These are phyloP conservation scores for Termitomyces sp. DNA, from an alignment of 768 basidiomycete species.

Conservation along the genomic window DNA sequence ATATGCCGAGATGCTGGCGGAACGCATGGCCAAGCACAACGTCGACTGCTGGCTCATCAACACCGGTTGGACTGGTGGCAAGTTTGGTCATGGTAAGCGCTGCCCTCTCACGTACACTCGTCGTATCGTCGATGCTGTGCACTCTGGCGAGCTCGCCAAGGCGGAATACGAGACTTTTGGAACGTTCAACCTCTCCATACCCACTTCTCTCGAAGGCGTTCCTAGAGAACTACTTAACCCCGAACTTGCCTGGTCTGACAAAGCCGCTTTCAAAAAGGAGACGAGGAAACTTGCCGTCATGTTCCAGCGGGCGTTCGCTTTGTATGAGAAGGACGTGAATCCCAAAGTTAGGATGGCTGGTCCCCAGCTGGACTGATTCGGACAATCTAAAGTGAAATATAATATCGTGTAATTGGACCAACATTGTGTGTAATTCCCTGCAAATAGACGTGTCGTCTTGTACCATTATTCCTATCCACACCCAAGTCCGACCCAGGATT, in stretches of 20 bases:
- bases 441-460: slow-evolving; percentile 5
- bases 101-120: slow-evolving; percentile 97
- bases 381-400: slow-evolving; percentile 2
- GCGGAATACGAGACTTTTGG: slow-evolving; percentile 84
- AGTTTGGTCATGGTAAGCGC: slow-evolving; percentile 87
- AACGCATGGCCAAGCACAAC: slow-evolving; percentile 84
- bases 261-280: slow-evolving; percentile 87
- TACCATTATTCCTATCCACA: too few relatives aligned
- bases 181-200: slow-evolving; percentile 82
- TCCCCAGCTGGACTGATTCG: slow-evolving; percentile 40
- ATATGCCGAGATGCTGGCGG: slow-evolving; percentile 96
- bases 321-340: slow-evolving; percentile 86
- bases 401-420: slow-evolving; percentile 3
- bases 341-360: slow-evolving; percentile 81
- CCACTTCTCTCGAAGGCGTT: slow-evolving; percentile 79
- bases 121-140: slow-evolving; percentile 94
- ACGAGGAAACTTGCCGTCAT: slow-evolving; percentile 85
- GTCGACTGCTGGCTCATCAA: slow-evolving; percentile 99
- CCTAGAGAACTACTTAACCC: slow-evolving; percentile 92
- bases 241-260: slow-evolving; percentile 79
- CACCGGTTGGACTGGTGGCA: slow-evolving; percentile 96
- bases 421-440: slow-evolving; percentile 9
- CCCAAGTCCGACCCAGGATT: too few relatives aligned
- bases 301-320: slow-evolving; percentile 91
- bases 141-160: slow-evolving; percentile 85